Conservation (phyloP, 2,329 filamentous ascomycete species). For the Orbilia brochopaga region DNA sequence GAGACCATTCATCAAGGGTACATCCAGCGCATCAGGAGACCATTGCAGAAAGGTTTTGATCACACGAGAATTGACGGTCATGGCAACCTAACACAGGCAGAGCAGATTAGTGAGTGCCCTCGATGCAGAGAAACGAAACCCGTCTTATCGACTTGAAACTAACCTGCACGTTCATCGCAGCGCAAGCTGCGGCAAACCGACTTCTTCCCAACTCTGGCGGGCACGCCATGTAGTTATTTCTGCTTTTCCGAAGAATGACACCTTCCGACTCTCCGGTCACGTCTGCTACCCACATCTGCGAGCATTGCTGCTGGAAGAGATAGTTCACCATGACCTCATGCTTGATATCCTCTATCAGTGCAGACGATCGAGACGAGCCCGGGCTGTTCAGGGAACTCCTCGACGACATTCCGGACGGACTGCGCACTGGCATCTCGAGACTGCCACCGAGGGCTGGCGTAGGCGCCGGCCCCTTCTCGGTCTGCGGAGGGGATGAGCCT, state of each 20-base stretch:
- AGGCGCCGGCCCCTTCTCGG: conserved; percentile 39
- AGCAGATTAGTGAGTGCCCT: conserved; percentile 49
- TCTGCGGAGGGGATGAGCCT: conserved; percentile 35
- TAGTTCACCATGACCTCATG: conserved; percentile 85
- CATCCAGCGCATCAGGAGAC: conserved; percentile 74
- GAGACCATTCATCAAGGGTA: conserved; percentile 77
- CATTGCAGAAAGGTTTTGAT: conserved; percentile 78
- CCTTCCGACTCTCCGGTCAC: conserved; percentile 73
- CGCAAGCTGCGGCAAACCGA: conserved; percentile 69
- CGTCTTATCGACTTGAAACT: conserved; percentile 51
- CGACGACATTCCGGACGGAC: conserved; percentile 46
- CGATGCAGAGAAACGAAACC: neutral
- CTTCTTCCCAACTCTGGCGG: conserved; percentile 70
- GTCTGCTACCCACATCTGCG: conserved; percentile 72
- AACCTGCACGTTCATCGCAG: conserved; percentile 74
- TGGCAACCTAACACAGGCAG: conserved; percentile 67
- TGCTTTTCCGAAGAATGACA: conserved; percentile 72
- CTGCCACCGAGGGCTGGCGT: conserved; percentile 51
- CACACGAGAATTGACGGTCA: conserved; percentile 80
- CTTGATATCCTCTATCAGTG: conserved; percentile 73
- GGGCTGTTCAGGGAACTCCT: conserved; percentile 47
- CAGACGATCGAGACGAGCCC: conserved; percentile 57
- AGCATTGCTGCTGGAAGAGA: conserved; percentile 79
- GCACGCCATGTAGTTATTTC: conserved; percentile 74
- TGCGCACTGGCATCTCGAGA: conserved; percentile 48